Base-by-base conservation (phyloP, 2,329 filamentous ascomycete species). In the Claviceps paspali region DNA sequence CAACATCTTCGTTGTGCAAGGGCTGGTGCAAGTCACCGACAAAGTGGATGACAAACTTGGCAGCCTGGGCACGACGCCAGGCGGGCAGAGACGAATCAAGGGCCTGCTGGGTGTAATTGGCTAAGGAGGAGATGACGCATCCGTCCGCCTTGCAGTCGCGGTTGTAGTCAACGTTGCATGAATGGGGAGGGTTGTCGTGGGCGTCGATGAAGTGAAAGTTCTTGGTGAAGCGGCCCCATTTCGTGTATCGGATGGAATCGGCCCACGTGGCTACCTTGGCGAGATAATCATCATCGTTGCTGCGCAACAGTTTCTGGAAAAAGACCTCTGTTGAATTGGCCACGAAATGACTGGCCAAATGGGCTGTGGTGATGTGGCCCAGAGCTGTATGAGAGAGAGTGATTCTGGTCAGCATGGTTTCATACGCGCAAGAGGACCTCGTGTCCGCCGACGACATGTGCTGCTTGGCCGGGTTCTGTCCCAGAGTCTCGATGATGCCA, bases 141-240 rank as follows among this genome's bases (percentile, higher is more conserved):
- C 74, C 75, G 9, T 56, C 60, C 8, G 55, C 60, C 44, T 75
- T 70, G 60, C 76, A 81, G 57, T 80, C 76, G 38, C 76, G 68
- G 18, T 62, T 57, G 40, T 67, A 66, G 47, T 72, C 64, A 44
- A 80, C 67, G 41, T 63, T 63, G 58, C 76, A 80, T 32, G 55
- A 60, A 12, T 49, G 48, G 1, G 76, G 76, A 38, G 76, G 76
- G 46, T 58, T 54, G 55, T 81, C 76, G 48, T 77, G 67, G 41
- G 76, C 75, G 52, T 80, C 76, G 56, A 81, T 80, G 59, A 74
- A 81, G 62, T 81, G 76, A 54, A 77, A 78, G 24, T 66, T 67
- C 44, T 64, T 70, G 7, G 69, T 73, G 54, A 73, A 80, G 27
- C 63, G 62, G 11, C 73, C 75, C 60, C 70, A 76, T 52, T 67